phyloP scores from a whole-genome alignment of 495 filamentous ascomycete genomes.

The Astrothelium subdiscretum region DNA sequence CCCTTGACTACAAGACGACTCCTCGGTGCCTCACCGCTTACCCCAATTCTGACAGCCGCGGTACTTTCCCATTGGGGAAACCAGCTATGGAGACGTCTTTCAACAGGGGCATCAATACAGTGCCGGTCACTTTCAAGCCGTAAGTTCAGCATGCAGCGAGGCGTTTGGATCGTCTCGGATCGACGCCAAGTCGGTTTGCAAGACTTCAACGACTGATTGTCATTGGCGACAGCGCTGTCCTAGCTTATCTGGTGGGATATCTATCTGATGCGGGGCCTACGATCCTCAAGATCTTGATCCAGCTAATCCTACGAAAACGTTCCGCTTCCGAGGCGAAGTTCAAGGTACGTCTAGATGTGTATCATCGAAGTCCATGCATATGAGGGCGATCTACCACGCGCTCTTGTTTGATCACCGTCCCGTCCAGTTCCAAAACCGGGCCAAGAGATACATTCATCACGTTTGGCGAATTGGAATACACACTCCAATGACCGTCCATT shows the following conservation, averaged over 20 bases:
- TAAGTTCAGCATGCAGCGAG: neutral
- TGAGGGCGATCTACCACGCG: neutral
- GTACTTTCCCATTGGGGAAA: neutral
- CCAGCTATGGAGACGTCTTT: neutral
- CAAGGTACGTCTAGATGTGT: neutral
- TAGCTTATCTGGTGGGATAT: constrained; percentile 6
- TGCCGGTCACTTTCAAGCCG: neutral
- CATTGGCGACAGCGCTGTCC: neutral
- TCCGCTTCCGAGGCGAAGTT: neutral
- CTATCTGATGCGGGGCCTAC: neutral
- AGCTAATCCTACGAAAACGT: neutral
- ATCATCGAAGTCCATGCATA: neutral
- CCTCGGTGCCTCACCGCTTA: neutral
- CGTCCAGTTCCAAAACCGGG: neutral
- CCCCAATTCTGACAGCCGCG: neutral
- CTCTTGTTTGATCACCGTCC: neutral
- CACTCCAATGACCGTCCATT: neutral
- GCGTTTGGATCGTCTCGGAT: neutral
- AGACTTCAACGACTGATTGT: neutral
- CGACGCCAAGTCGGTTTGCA: neutral
- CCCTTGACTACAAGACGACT: neutral
- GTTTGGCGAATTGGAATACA: neutral
- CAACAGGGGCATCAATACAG: neutral
- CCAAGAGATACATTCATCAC: neutral
- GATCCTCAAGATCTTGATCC: neutral